These are phyloP conservation scores for Liriodendron chinense DNA, from an alignment of 164 flowering plant genomes.

Conservation along the genomic window DNA sequence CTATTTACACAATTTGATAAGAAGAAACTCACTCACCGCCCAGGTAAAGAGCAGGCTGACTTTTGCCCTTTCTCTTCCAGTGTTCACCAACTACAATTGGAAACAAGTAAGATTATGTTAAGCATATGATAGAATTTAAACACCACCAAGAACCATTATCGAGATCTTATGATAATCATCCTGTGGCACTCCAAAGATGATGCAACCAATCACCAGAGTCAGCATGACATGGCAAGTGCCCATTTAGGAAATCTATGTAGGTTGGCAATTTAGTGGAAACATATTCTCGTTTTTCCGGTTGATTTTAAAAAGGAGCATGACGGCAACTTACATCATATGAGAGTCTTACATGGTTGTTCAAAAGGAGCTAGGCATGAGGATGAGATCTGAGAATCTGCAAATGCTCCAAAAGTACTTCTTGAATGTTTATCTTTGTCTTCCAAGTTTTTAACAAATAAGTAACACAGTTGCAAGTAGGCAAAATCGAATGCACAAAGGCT, in stretches of 20 bases:
- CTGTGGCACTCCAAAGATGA: not conserved
- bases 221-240: not conserved
- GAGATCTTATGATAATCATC: not conserved
- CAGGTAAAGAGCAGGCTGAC: slow-evolving; percentile 92
- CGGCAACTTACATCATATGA: not conserved
- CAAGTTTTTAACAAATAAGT: too few relatives aligned
- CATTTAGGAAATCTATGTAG: not conserved
- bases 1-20: not conserved
- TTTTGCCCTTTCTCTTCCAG: slow-evolving; percentile 88
- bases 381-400: not conserved
- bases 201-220: not conserved
- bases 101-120: not conserved
- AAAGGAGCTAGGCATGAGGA: not conserved
- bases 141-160: not conserved
- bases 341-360: not conserved
- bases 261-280: not conserved
- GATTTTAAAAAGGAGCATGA: not conserved
- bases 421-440: not conserved
- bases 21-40: slow-evolving; percentile 61
- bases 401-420: not conserved
- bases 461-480: not conserved
- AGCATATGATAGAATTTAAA: slow-evolving; percentile 2
- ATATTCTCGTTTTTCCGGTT: not conserved
- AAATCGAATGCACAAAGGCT: not conserved
- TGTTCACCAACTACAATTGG: slow-evolving; percentile 71